Percentiles rank a stretch among this genome's conserved stretches.
Evolutionary conservation across 2,329 filamentous ascomycete species (phyloP).

Genomic region (Neodidymelliopsis sp.): DNA sequence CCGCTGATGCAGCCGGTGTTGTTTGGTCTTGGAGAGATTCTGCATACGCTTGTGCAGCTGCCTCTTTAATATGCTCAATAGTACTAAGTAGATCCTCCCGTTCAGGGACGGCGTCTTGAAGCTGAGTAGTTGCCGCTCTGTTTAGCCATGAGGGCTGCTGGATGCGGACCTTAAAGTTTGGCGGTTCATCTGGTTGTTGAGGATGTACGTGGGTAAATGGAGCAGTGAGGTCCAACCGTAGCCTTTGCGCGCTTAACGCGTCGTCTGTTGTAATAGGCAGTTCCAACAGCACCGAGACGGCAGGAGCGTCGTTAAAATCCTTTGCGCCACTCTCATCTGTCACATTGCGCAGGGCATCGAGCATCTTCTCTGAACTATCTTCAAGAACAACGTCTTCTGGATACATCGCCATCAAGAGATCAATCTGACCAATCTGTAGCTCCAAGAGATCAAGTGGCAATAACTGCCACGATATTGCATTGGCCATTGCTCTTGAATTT

Average conservation of each 20-base stretch:
- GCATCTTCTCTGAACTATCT: constrained; percentile 2
- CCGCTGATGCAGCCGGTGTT: background rate
- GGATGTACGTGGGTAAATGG: constrained; percentile 25
- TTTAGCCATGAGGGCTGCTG: constrained; percentile 37
- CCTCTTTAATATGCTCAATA: constrained; percentile 33
- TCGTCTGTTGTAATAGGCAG: constrained; percentile 15
- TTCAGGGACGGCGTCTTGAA: constrained; percentile 18
- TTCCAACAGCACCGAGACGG: constrained; percentile 20
- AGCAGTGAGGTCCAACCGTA: constrained; percentile 30
- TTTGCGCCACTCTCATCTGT: background rate
- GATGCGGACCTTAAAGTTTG: constrained; percentile 29
- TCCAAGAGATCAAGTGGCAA: constrained; percentile 35
- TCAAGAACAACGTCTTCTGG: constrained; percentile 30
- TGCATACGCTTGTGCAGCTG: constrained; percentile 10
- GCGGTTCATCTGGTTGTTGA: constrained; percentile 24
- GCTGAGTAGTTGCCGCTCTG: constrained; percentile 25
- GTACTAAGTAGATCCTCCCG: constrained; percentile 28
- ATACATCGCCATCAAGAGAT: constrained; percentile 41
- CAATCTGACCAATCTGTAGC: constrained; percentile 39
- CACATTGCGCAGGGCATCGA: constrained; percentile 22
- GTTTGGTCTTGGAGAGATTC: constrained; percentile 1
- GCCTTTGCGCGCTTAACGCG: background rate
- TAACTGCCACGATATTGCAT: constrained; percentile 20
- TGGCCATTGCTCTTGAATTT: constrained; percentile 1
- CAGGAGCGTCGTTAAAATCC: constrained; percentile 10